Evolutionary conservation across 768 basidiomycete genomes (phyloP).

Genomic region (Leccinum fibrillosum): DNA sequence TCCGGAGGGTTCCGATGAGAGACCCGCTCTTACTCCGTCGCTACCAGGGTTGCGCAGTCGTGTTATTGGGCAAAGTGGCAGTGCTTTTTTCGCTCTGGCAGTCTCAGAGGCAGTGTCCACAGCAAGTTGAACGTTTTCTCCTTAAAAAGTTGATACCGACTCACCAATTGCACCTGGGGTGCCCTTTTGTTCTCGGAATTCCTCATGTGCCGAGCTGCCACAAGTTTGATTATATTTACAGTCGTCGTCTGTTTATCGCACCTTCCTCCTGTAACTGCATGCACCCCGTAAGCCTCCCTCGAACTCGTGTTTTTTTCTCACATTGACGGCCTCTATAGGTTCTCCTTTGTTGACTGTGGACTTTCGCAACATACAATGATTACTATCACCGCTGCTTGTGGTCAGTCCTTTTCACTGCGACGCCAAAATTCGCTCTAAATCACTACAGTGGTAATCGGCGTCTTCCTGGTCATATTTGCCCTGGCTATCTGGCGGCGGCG

Average conservation of each 20-base stretch:
- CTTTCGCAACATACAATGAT: neutral
- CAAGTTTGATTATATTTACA: neutral
- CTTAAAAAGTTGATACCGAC: neutral
- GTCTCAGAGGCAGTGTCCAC: neutral
- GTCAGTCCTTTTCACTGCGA: conserved; percentile 6
- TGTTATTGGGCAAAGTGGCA: neutral
- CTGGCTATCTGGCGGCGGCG: neutral
- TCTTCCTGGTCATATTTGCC: neutral
- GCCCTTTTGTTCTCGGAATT: too few species aligned
- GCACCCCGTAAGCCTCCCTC: conserved; percentile 8
- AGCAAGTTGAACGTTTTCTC: neutral
- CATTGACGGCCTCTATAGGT: neutral
- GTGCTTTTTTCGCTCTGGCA: neutral
- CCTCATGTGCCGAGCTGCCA: conserved; percentile 5
- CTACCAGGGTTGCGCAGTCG: neutral
- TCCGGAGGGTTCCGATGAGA: neutral
- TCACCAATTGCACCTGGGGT: neutral
- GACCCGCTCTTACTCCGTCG: neutral
- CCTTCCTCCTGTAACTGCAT: conserved; percentile 16
- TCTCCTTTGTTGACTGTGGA: neutral
- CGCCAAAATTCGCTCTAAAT: conserved; percentile 1
- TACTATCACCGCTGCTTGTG: neutral
- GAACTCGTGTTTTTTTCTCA: neutral
- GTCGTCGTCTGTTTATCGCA: neutral
- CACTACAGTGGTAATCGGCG: neutral